Evolutionary conservation across 2,329 filamentous ascomycete species (phyloP).

Genomic region (Tolypocladium pustulatum): DNA sequence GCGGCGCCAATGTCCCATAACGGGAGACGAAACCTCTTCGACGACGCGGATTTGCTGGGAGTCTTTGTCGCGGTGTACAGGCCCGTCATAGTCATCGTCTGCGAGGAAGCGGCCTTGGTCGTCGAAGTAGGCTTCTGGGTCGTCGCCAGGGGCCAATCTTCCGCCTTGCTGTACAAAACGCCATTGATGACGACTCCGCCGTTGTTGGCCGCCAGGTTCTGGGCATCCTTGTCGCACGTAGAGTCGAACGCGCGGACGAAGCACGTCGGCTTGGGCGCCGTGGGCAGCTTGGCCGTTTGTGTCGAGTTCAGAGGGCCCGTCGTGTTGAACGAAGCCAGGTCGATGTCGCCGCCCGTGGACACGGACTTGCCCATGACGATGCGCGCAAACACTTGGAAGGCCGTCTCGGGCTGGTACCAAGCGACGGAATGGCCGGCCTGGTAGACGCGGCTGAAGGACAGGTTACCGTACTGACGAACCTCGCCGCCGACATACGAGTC

Average conservation of each 20-base stretch:
- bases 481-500: slow-evolving; percentile 57
- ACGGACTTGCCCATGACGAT: slow-evolving; percentile 46
- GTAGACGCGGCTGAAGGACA: slow-evolving; percentile 57
- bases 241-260: slow-evolving; percentile 42
- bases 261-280: slow-evolving; percentile 42
- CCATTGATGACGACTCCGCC: slow-evolving; percentile 51
- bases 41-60: slow-evolving; percentile 6
- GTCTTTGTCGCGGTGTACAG: slow-evolving; percentile 25
- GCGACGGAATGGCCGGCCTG: slow-evolving; percentile 55
- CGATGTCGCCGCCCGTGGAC: slow-evolving; percentile 41
- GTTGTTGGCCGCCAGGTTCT: slow-evolving; percentile 35
- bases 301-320: slow-evolving; percentile 47
- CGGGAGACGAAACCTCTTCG: not conserved
- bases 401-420: slow-evolving; percentile 49
- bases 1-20: not conserved
- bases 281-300: slow-evolving; percentile 40
- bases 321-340: slow-evolving; percentile 43
- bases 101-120: slow-evolving; percentile 8
- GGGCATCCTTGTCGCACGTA: slow-evolving; percentile 41
- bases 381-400: slow-evolving; percentile 49
- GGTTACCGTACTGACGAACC: slow-evolving; percentile 67
- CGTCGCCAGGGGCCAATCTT: slow-evolving; percentile 30
- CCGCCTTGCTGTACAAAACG: slow-evolving; percentile 34
- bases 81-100: slow-evolving; percentile 17
- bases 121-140: slow-evolving; percentile 11